Percentiles rank a stretch among this genome's conserved stretches.
phyloP scores from a whole-genome alignment of 2,329 filamentous ascomycete genomes.

The Kalmusia sp. region DNA sequence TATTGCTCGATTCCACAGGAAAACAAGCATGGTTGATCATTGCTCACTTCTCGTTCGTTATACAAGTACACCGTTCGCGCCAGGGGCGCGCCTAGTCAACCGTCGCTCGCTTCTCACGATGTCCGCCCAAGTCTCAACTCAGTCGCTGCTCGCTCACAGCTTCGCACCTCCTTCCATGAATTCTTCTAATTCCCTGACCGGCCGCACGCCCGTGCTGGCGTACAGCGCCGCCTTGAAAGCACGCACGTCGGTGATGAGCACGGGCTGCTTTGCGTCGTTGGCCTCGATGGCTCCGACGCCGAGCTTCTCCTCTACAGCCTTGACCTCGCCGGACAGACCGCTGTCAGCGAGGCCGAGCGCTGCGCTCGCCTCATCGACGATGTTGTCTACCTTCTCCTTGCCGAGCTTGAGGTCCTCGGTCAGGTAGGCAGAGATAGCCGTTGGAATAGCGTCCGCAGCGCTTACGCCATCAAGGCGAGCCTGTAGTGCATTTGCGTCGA shows the following conservation, averaged over 20 bases:
- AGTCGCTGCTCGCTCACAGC: no score
- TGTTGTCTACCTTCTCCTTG: slow-evolving; percentile 55
- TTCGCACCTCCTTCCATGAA: slow-evolving; percentile 89
- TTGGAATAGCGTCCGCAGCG: slow-evolving; percentile 56
- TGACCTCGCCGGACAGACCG: slow-evolving; percentile 48
- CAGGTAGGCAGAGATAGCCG: slow-evolving; percentile 59
- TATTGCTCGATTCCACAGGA: no score
- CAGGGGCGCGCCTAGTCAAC: no score
- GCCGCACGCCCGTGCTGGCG: slow-evolving; percentile 74
- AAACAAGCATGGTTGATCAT: no score
- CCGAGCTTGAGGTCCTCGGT: slow-evolving; percentile 53
- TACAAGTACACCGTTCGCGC: no score
- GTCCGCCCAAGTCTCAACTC: no score
- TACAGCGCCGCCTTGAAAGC: slow-evolving; percentile 79
- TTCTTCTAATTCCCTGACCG: slow-evolving; percentile 77
- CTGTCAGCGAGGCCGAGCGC: slow-evolving; percentile 51
- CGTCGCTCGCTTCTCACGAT: no score
- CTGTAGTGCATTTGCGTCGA: slow-evolving; percentile 52
- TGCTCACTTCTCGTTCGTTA: no score
- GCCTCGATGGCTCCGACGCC: slow-evolving; percentile 30
- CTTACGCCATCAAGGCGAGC: slow-evolving; percentile 55
- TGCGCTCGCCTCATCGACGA: slow-evolving; percentile 59
- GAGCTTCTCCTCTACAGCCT: slow-evolving; percentile 42
- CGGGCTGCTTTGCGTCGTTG: slow-evolving; percentile 48
- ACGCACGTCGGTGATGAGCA: slow-evolving; percentile 78